Evolutionary conservation across 1,284 basidiomycete species (phyloP).

Genomic region (Sutorius eximius): DNA sequence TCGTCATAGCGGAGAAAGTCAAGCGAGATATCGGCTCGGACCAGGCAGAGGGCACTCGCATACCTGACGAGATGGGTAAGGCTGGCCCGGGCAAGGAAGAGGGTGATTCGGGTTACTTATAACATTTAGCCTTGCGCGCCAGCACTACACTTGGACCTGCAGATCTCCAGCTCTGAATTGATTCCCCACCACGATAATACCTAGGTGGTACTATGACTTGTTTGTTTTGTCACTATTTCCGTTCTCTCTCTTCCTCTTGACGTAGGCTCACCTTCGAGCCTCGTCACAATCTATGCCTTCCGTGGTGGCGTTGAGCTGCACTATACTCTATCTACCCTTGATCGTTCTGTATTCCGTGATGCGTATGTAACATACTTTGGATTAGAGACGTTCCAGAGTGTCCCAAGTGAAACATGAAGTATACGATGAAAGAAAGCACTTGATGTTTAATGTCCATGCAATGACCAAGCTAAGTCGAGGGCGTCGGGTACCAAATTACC

Average conservation of each 20-base stretch:
- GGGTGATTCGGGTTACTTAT: slow-evolving; percentile 31
- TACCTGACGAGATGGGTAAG: slow-evolving; percentile 23
- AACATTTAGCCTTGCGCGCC: slow-evolving; percentile 6
- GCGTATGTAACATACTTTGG: background rate
- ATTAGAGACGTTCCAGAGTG: background rate
- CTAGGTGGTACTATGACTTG: background rate
- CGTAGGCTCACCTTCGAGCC: background rate
- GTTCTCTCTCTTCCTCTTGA: background rate
- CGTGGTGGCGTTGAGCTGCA: slow-evolving; percentile 19
- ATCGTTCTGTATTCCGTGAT: background rate
- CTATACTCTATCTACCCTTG: slow-evolving; percentile 7
- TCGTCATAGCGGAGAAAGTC: slow-evolving; percentile 44
- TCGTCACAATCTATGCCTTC: slow-evolving; percentile 4
- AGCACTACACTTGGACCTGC: background rate
- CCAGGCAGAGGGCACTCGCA: slow-evolving; percentile 22
- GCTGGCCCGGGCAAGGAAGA: slow-evolving; percentile 23
- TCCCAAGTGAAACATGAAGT: background rate
- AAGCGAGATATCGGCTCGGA: slow-evolving; percentile 31
- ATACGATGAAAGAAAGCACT: background rate
- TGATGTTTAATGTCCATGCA: background rate
- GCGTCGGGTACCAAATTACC: background rate
- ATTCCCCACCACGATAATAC: slow-evolving; percentile 1
- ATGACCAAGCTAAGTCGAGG: background rate
- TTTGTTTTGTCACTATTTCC: background rate
- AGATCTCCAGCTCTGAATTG: background rate